Conservation (phyloP, 2,329 filamentous ascomycete genomes). For the Cladophialophora yegresii region DNA sequence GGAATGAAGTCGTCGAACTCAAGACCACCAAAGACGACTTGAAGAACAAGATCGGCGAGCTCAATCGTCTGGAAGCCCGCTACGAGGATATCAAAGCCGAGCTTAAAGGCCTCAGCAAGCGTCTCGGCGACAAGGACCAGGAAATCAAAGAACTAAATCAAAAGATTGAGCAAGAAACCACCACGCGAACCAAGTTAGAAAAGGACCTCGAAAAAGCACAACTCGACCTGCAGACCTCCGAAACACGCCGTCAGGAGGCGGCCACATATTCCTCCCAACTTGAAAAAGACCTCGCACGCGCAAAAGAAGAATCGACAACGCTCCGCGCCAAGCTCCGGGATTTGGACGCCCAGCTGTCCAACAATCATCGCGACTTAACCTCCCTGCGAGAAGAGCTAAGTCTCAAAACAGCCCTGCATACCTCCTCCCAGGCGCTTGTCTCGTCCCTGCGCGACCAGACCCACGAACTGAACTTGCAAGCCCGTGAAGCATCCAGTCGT, state of each 20-base stretch:
- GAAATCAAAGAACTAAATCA: conserved; percentile 79
- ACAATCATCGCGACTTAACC: conserved; percentile 67
- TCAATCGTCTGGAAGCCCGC: conserved; percentile 75
- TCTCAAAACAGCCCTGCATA: conserved; percentile 81
- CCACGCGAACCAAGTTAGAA: conserved; percentile 71
- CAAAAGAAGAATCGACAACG: conserved; percentile 68
- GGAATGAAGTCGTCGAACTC: conserved; percentile 73
- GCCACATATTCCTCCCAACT: conserved; percentile 72
- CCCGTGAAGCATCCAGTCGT: conserved; percentile 82
- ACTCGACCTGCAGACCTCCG: conserved; percentile 74
- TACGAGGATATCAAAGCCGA: conserved; percentile 82
- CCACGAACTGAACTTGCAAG: conserved; percentile 81
- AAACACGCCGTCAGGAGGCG: conserved; percentile 77
- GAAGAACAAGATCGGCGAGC: conserved; percentile 60
- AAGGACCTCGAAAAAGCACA: conserved; percentile 73
- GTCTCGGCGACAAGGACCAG: conserved; percentile 70
- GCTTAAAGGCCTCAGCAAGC: conserved; percentile 67
- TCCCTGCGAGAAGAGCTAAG: conserved; percentile 75
- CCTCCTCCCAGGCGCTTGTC: conserved; percentile 79
- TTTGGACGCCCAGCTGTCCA: conserved; percentile 72
- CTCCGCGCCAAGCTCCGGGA: conserved; percentile 64
- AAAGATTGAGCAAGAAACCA: conserved; percentile 73
- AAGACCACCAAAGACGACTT: conserved; percentile 77
- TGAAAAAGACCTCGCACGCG: conserved; percentile 66
- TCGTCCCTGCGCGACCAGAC: conserved; percentile 92